Evolutionary conservation across 2,329 filamentous ascomycete genomes (phyloP).

Genomic region (Ascochyta koolunga): DNA sequence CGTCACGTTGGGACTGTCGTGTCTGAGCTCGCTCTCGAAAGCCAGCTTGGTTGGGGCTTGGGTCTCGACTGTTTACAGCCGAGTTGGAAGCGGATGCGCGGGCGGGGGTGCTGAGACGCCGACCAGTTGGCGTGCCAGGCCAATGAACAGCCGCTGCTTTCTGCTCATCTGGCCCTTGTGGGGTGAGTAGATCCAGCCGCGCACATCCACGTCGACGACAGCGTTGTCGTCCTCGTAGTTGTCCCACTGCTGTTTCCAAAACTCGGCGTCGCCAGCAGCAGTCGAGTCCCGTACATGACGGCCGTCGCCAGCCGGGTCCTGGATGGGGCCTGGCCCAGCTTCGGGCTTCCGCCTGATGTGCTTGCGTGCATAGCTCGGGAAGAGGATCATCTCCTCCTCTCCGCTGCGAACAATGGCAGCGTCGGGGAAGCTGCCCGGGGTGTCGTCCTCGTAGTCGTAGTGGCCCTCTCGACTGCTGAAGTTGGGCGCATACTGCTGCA

Average conservation of each 20-base stretch:
- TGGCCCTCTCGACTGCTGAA: slow-evolving; percentile 54
- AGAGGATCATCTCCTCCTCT: slow-evolving; percentile 90
- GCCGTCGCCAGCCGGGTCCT: slow-evolving; percentile 49
- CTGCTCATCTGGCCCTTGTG: slow-evolving; percentile 83
- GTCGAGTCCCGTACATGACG: slow-evolving; percentile 52
- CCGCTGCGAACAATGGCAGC: slow-evolving; percentile 80
- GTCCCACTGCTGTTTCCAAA: slow-evolving; percentile 80
- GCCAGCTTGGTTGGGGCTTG: slow-evolving; percentile 49
- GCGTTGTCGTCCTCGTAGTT: slow-evolving; percentile 80
- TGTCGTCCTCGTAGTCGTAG: slow-evolving; percentile 54
- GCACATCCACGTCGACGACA: slow-evolving; percentile 89
- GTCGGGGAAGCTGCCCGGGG: slow-evolving; percentile 82
- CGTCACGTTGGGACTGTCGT: slow-evolving; percentile 61
- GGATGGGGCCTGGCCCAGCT: slow-evolving; percentile 45
- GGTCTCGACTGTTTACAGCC: slow-evolving; percentile 52
- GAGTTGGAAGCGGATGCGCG: slow-evolving; percentile 46
- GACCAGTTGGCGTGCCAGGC: slow-evolving; percentile 83
- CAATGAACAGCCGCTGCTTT: slow-evolving; percentile 84
- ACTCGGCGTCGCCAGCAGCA: slow-evolving; percentile 68
- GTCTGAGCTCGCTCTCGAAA: slow-evolving; percentile 50
- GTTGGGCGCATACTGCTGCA: slow-evolving; percentile 58
- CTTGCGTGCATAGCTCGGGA: slow-evolving; percentile 87
- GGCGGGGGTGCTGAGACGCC: slow-evolving; percentile 75
- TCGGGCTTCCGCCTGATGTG: slow-evolving; percentile 61
- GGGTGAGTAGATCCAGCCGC: slow-evolving; percentile 93